phyloP scores from a whole-genome alignment of 306 rosid genomes.

The Ormosia semicastrata region DNA sequence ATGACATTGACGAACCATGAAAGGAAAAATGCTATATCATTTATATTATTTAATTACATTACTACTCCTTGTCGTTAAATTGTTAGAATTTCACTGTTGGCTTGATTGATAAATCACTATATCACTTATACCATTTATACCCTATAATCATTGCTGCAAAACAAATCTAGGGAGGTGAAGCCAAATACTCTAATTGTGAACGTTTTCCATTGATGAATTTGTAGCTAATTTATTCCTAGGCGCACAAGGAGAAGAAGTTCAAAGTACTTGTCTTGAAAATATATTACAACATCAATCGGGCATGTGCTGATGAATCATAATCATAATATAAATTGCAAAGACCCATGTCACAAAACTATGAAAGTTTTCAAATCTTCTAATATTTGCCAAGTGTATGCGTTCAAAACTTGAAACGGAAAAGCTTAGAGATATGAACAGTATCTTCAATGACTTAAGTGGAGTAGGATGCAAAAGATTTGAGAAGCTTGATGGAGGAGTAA shows the following conservation, averaged over 20 bases:
- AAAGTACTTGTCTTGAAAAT: not conserved
- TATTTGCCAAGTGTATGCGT: not conserved
- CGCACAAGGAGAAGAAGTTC: not conserved
- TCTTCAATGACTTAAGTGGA: slow-evolving; percentile 27
- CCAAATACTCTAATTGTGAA: not conserved
- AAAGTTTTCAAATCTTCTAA: not conserved
- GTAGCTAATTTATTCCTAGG: not conserved
- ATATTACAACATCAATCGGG: not conserved
- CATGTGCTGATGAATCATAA: not conserved
- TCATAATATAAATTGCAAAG: slow-evolving; percentile 4
- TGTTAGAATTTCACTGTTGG: too few relatives aligned
- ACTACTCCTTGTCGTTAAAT: too few relatives aligned
- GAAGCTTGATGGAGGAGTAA: slow-evolving; percentile 34
- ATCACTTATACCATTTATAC: too few relatives aligned
- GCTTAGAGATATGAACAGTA: slow-evolving; percentile 17
- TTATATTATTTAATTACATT: too few relatives aligned
- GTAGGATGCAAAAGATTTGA: slow-evolving; percentile 24
- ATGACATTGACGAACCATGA: too few relatives aligned
- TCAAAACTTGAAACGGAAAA: not conserved
- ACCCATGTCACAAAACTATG: not conserved
- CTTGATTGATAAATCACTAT: too few relatives aligned
- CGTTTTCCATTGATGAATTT: too few relatives aligned
- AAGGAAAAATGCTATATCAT: too few relatives aligned
- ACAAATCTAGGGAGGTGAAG: not conserved
- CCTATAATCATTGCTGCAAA: not conserved